These are phyloP conservation scores for Hebeloma cylindrosporum DNA, from an alignment of 768 basidiomycete genomes.

Conservation along the genomic window DNA sequence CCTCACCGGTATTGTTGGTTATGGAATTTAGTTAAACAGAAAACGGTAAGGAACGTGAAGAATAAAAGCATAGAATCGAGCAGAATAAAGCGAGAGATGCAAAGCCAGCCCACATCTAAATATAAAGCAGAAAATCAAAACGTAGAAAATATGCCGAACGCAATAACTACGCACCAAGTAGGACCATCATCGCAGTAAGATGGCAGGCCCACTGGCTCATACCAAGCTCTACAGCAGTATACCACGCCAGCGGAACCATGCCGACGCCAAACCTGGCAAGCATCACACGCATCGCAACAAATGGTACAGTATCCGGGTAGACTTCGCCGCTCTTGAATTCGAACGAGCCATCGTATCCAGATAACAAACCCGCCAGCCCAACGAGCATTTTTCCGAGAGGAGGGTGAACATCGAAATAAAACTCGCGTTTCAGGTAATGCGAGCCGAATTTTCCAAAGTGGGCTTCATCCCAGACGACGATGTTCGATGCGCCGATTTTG, in stretches of 20 bases:
- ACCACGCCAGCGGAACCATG: constrained; percentile 97
- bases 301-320: constrained; percentile 86
- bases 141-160: background rate
- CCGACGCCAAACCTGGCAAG: constrained; percentile 92
- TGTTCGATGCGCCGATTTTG: constrained; percentile 81
- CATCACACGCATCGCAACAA: constrained; percentile 93
- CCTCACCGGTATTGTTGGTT: constrained; percentile 93
- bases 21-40: constrained; percentile 94
- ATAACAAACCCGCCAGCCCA: constrained; percentile 84
- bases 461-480: constrained; percentile 98
- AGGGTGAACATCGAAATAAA: constrained; percentile 99
- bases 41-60: constrained; percentile 97
- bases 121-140: constrained; percentile 3
- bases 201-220: constrained; percentile 90
- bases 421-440: constrained; percentile 97
- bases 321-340: constrained; percentile 91
- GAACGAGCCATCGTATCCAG: constrained; percentile 89
- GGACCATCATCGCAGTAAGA: constrained; percentile 89
- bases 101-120: constrained; percentile 92
- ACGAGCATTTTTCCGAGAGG: constrained; percentile 99
- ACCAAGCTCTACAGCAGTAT: constrained; percentile 90
- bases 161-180: constrained; percentile 63
- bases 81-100: constrained; percentile 95
- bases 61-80: constrained; percentile 98
- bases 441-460: constrained; percentile 99